A percentile compares a stretch with the other conserved stretches of the same genome.
Evolutionary conservation across 83 land plant species (phyloP).

Genomic region (Diphasiastrum complanatum): DNA sequence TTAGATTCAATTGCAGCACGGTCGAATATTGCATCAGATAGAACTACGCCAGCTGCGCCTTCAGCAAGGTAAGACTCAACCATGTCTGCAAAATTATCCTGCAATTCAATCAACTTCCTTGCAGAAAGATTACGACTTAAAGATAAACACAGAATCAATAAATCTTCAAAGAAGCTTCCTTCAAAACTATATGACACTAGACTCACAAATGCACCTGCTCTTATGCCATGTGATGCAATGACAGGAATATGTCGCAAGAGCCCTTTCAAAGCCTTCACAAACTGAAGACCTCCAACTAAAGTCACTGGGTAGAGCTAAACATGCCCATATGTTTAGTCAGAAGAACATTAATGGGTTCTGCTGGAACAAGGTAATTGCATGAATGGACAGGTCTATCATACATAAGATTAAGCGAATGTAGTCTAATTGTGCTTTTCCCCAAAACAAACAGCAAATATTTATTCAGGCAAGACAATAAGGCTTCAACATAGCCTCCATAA

Average conservation of each 20-base stretch:
- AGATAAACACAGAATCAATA: slow-evolving; percentile 13
- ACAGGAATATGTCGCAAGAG: slow-evolving; percentile 62
- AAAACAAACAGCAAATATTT: no score
- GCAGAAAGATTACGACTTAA: background rate
- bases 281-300: slow-evolving; percentile 56
- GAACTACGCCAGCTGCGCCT: slow-evolving; percentile 75
- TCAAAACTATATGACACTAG: background rate
- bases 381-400: no score
- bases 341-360: no score
- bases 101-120: background rate
- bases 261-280: slow-evolving; percentile 50
- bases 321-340: background rate
- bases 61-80: slow-evolving; percentile 38
- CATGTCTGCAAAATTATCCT: slow-evolving; percentile 39
- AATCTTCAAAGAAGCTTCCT: background rate
- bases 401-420: no score
- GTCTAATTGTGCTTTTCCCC: no score
- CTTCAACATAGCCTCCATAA: no score
- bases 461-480: no score
- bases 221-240: slow-evolving; percentile 86
- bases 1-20: slow-evolving; percentile 37
- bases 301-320: slow-evolving; percentile 73
- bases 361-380: no score
- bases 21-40: slow-evolving; percentile 82
- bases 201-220: slow-evolving; percentile 2